Evolutionary conservation across 2,329 filamentous ascomycete species (phyloP), one percentile per base, ranked within the genome.

Genomic region (Sclerotinia spermophila): DNA sequence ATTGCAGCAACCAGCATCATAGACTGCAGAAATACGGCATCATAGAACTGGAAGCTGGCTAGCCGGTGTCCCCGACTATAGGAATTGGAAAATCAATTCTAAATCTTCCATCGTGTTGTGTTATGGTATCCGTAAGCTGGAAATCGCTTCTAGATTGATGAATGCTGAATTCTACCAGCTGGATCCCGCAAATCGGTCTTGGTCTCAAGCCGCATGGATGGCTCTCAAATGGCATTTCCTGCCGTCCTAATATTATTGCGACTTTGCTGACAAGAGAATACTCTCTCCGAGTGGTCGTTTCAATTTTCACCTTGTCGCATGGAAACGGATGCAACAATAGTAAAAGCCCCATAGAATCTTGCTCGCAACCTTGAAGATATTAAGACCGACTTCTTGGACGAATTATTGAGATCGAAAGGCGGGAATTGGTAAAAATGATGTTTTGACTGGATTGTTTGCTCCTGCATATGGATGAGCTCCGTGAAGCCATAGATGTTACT

Each of bases 371-470:
- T 74, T 7, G 33, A 67, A 24, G 72, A 71, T 6, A 74, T 8
- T 74, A 72, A 58, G 69, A 71, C 21, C 42, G 72, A 51, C 68
- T 74, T 44, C 72, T 74, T 15, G 24, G 35, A 3, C 53, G 69
- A 27, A 69, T 73, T 19, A 40, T 53, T 15, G 60, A 42, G 27
- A 44, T 48, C 2, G 68, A 73, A 33, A 71, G 61, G 42, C 55
- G 55, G 44, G 56, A 70, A 38, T 40, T 70, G 2, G 53, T 73
- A 11, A 67, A 69, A 40, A 67, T 65, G 6, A 72, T 74, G 51
- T 74, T 74, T 74, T 40, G 56, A 65, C 5, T 74, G 71, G 72
- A 68, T 74, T 19, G n/a, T 71, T 4, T 71, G 66, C 27, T 61
- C 73, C 11, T 56, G 21, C 35, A 33, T 17, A 60, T 73, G 27